Evolutionary conservation across 225 moss, liverwort and hornwort genomes (phyloP).

Genomic region (Ulota crispa): DNA sequence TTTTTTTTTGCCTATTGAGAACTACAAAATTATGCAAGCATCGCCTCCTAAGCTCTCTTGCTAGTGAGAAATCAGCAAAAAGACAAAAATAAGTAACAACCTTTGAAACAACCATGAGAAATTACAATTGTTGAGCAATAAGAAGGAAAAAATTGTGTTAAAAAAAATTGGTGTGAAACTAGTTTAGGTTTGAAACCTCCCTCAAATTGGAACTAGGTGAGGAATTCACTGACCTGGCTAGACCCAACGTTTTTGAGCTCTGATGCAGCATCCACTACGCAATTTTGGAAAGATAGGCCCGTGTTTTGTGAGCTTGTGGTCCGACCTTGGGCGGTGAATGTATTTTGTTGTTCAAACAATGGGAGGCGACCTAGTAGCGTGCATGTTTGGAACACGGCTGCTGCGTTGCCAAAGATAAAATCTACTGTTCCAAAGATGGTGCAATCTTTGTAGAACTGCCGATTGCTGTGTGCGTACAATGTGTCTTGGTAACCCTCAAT

Average conservation of each 20-base stretch:
- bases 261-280: conserved; percentile 43
- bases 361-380: conserved; percentile 35
- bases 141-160: too few relatives aligned
- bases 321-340: conserved; percentile 71
- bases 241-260: conserved; percentile 7
- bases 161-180: too few relatives aligned
- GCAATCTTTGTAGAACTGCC: conserved; percentile 71
- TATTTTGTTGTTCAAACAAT: conserved; percentile 28
- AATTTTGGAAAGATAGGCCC: conserved; percentile 70
- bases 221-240: background rate
- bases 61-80: too few relatives aligned
- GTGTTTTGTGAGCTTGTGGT: conserved; percentile 59
- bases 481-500: conserved; percentile 82
- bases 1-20: too few relatives aligned
- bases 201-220: too few relatives aligned
- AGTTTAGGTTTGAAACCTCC: too few relatives aligned
- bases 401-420: conserved; percentile 70
- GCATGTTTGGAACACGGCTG: conserved; percentile 71
- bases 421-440: conserved; percentile 64
- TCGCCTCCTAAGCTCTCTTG: too few relatives aligned
- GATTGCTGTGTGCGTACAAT: conserved; percentile 62
- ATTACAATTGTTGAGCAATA: too few relatives aligned
- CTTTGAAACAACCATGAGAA: too few relatives aligned
- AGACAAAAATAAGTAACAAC: too few relatives aligned
- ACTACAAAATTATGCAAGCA: too few relatives aligned